Conservation (phyloP, 2,329 filamentous ascomycete genomes). For the Aspergillus pseudoviridinutans region DNA sequence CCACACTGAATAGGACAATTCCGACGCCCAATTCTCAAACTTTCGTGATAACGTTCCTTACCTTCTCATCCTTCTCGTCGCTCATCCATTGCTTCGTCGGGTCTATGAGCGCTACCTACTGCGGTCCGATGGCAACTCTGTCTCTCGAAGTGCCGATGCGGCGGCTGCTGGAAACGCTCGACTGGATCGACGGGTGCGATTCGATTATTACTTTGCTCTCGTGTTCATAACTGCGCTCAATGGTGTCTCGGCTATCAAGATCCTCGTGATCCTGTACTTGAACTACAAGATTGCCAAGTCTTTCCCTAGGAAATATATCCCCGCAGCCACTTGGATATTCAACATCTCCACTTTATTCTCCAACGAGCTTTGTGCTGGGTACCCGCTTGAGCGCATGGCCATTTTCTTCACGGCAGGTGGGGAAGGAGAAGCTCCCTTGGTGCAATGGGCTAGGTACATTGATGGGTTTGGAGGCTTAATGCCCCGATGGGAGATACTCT, state of each 20-base stretch:
- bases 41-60: slow-evolving; percentile 86
- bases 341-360: slow-evolving; percentile 82
- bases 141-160: slow-evolving; percentile 12
- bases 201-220: slow-evolving; percentile 77
- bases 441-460: slow-evolving; percentile 65
- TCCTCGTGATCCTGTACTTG: slow-evolving; percentile 71
- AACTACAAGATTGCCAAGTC: slow-evolving; percentile 77
- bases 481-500: slow-evolving; percentile 90
- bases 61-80: slow-evolving; percentile 65
- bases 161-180: slow-evolving; percentile 49
- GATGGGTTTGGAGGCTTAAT: slow-evolving; percentile 82
- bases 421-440: slow-evolving; percentile 44
- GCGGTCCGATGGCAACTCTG: slow-evolving; percentile 31
- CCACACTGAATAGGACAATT: slow-evolving; percentile 64
- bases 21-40: slow-evolving; percentile 78
- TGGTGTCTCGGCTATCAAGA: slow-evolving; percentile 79
- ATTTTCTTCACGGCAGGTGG: slow-evolving; percentile 41
- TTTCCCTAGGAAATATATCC: slow-evolving; percentile 67
- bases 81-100: slow-evolving; percentile 76
- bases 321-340: slow-evolving; percentile 79
- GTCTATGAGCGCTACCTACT: slow-evolving; percentile 60
- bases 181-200: slow-evolving; percentile 67
- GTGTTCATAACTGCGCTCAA: slow-evolving; percentile 77
- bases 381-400: slow-evolving; percentile 64
- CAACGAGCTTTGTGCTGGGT: slow-evolving; percentile 81